Evolutionary conservation across 306 rosid species (phyloP).

Genomic region (Acacia confusa): DNA sequence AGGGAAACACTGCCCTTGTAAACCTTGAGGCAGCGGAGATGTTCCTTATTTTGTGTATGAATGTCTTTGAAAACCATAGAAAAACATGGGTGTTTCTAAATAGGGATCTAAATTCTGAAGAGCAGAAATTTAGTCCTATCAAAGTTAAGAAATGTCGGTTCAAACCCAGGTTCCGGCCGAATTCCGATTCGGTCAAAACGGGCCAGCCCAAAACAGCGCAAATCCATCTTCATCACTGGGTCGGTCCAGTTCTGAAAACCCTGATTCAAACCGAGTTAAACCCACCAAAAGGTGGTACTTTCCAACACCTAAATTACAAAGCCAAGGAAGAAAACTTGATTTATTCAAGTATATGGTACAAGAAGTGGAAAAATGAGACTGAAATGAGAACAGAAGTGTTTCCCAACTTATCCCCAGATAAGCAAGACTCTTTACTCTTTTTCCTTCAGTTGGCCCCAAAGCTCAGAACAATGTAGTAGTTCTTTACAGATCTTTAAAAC

Average conservation of each 20-base stretch:
- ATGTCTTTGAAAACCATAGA: background rate
- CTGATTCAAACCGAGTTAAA: background rate
- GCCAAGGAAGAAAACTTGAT: background rate
- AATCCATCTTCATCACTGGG: no score
- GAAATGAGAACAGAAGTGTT: background rate
- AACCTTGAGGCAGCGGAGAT: background rate
- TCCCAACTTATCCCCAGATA: background rate
- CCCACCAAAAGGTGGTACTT: background rate
- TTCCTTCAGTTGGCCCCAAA: background rate
- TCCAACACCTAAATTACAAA: background rate
- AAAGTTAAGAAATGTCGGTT: background rate
- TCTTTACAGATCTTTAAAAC: background rate
- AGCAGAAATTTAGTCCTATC: background rate
- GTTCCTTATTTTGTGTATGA: background rate
- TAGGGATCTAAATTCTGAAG: background rate
- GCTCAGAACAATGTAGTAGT: background rate
- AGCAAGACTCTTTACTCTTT: background rate
- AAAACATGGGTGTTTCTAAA: background rate
- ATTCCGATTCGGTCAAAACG: no score
- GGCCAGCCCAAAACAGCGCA: no score
- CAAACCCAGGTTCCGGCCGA: no score
- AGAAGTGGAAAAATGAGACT: background rate
- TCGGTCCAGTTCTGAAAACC: no score
- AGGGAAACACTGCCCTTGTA: background rate
- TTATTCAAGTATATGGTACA: background rate